Percentiles rank a stretch among this genome's conserved stretches.
These are phyloP conservation scores for Stephania yunnanensis DNA, from an alignment of 164 flowering plant species.

Conservation along the genomic window DNA sequence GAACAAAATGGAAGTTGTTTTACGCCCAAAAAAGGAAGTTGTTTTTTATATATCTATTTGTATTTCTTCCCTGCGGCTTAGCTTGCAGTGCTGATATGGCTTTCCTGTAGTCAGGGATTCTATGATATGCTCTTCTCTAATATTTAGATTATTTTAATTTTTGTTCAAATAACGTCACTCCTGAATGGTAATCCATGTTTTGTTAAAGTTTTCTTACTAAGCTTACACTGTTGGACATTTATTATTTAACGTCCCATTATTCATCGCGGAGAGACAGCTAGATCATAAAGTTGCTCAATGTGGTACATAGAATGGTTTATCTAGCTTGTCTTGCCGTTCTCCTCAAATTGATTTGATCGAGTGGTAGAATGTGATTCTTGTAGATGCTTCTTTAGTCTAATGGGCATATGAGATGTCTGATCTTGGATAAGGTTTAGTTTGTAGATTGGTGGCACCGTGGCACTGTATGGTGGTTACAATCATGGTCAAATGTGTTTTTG, in stretches of 20 bases:
- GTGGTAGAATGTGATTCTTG: neutral
- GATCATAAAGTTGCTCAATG: neutral
- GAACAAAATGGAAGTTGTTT: neutral
- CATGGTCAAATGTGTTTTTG: no score
- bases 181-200: neutral
- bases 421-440: no score
- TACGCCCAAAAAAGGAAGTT: no score
- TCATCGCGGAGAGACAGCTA: neutral
- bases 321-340: neutral
- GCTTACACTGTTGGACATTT: neutral
- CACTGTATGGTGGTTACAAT: no score
- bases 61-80: neutral
- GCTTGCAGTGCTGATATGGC: neutral
- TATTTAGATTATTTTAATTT: neutral
- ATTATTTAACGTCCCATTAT: neutral
- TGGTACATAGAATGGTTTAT: neutral
- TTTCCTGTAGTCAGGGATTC: neutral
- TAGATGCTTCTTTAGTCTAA: neutral
- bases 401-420: no score
- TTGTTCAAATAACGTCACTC: neutral
- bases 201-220: neutral
- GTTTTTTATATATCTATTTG: neutral
- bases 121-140: neutral
- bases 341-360: neutral
- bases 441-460: no score